These are phyloP conservation scores for Phytophthora multivora DNA, from an alignment of 352 stramenopile genomes.

Conservation along the genomic window DNA sequence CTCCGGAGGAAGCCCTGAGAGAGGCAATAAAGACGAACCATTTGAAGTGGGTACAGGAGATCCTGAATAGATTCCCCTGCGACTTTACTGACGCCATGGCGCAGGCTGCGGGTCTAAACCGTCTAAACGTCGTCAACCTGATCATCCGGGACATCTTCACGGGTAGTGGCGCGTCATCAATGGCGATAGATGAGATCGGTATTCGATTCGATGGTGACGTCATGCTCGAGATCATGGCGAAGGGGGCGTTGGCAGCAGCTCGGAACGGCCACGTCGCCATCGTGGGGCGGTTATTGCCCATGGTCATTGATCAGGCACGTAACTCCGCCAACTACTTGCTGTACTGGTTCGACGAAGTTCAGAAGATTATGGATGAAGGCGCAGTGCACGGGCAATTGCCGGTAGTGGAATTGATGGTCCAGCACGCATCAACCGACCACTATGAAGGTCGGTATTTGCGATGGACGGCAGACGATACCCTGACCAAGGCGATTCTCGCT, in stretches of 20 bases:
- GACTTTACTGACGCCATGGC: background rate
- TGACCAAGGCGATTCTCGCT: background rate
- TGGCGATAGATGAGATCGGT: background rate
- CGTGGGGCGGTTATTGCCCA: background rate
- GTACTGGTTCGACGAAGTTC: background rate
- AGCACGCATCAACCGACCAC: background rate
- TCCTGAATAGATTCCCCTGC: background rate
- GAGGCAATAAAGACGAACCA: background rate
- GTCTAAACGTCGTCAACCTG: background rate
- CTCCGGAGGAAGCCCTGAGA: background rate
- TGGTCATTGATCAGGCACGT: background rate
- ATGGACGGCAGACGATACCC: background rate
- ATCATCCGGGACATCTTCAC: background rate
- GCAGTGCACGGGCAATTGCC: background rate
- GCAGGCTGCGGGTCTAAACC: background rate
- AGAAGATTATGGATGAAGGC: background rate
- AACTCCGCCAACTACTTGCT: background rate
- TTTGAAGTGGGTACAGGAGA: background rate
- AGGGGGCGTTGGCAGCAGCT: conserved; percentile 1
- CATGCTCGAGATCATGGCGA: background rate
- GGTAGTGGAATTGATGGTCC: conserved; percentile 3
- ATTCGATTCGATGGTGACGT: too few relatives aligned
- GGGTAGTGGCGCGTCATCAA: background rate
- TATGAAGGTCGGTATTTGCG: background rate
- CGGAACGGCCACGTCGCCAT: conserved; percentile 1